A percentile compares a stretch with the other conserved stretches of the same genome.
These are phyloP conservation scores for Orbilia blumenaviensis DNA, from an alignment of 2,329 filamentous ascomycete genomes.

Conservation along the genomic window DNA sequence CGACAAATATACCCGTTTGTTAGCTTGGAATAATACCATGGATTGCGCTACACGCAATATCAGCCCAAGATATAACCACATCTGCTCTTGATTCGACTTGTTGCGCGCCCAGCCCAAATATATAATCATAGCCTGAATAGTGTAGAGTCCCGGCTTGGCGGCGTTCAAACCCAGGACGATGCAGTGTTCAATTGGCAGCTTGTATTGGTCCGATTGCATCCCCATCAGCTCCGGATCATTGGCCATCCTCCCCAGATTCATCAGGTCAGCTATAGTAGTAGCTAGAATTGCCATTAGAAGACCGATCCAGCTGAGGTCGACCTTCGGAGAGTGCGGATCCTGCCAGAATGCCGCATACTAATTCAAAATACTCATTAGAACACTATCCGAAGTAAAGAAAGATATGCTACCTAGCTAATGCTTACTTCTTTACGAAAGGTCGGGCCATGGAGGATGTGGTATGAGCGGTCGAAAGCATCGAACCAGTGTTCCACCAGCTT, in stretches of 20 bases:
- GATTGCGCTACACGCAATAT: conserved; percentile 68
- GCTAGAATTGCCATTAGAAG: conserved; percentile 79
- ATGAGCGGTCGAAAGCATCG: conserved; percentile 73
- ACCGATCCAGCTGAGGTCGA: conserved; percentile 79
- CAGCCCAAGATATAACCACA: conserved; percentile 66
- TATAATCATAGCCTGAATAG: conserved; percentile 57
- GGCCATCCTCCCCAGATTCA: conserved; percentile 30
- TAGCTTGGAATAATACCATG: conserved; percentile 57
- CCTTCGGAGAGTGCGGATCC: conserved; percentile 70
- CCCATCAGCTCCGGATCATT: conserved; percentile 45
- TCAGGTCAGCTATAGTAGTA: conserved; percentile 48
- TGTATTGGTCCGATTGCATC: conserved; percentile 66
- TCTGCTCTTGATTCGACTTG: conserved; percentile 57
- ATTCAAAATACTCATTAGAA: conserved; percentile 25
- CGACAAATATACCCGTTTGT: too few species aligned
- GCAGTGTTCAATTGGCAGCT: conserved; percentile 78
- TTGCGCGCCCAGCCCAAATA: conserved; percentile 50
- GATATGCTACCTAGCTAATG: background rate
- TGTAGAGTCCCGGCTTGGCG: conserved; percentile 61
- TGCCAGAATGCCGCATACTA: conserved; percentile 72
- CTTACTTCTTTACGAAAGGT: conserved; percentile 79
- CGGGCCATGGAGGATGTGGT: conserved; percentile 75
- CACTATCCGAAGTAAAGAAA: background rate
- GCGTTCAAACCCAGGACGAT: conserved; percentile 80
- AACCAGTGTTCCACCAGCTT: conserved; percentile 89